A percentile compares a stretch with the other conserved stretches of the same genome.
Evolutionary conservation across 1,284 basidiomycete genomes (phyloP).

Genomic region (Coniferiporia weirii): DNA sequence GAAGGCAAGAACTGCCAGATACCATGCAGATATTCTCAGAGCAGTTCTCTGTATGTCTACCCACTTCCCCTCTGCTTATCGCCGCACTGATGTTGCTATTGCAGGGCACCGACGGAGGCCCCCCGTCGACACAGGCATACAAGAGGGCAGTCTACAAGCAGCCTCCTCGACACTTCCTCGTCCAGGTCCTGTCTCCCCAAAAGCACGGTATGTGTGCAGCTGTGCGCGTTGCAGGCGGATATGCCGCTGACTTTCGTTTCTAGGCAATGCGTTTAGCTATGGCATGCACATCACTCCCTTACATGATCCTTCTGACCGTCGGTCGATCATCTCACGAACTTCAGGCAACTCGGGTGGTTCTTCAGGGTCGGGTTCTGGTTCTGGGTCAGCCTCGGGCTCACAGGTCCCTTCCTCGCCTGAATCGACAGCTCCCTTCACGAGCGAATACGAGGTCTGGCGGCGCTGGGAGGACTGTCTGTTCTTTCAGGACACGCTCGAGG

Average conservation of each 20-base stretch:
- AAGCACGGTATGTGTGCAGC: constrained; percentile 48
- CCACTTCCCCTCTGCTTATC: neutral
- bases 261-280: constrained; percentile 52
- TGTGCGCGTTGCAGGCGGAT: neutral
- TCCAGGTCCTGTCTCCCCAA: constrained; percentile 49
- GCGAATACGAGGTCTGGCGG: constrained; percentile 68
- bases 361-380: constrained; percentile 24
- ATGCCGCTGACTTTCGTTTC: neutral
- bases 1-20: neutral
- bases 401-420: constrained; percentile 10
- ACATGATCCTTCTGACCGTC: constrained; percentile 29
- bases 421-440: constrained; percentile 14
- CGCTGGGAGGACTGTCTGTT: constrained; percentile 75
- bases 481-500: constrained; percentile 65
- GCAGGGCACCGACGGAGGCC: constrained; percentile 10
- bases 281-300: constrained; percentile 58
- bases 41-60: neutral
- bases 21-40: constrained; percentile 1
- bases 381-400: neutral
- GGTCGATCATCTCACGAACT: constrained; percentile 29
- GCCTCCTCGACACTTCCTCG: constrained; percentile 54
- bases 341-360: constrained; percentile 25
- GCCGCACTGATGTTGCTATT: neutral
- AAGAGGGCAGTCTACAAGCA: constrained; percentile 56
- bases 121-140: constrained; percentile 32